Conservation (phyloP, 2,329 filamentous ascomycete genomes). For the Nemania bipapillata region DNA sequence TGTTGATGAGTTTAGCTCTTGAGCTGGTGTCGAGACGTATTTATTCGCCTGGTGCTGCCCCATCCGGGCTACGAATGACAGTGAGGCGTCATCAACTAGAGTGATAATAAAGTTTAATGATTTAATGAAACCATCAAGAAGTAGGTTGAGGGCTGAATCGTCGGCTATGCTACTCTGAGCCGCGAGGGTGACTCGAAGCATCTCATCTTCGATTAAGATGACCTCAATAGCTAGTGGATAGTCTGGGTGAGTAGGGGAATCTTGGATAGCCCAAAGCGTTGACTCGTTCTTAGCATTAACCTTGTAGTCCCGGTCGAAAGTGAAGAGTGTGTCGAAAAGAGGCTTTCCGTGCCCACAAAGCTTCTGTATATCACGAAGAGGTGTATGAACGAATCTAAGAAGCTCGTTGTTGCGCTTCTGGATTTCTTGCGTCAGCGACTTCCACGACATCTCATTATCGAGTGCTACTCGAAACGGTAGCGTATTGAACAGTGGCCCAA, state of each 20-base stretch:
- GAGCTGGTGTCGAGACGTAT: not conserved
- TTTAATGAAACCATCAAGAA: conserved; percentile 57
- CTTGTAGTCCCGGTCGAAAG: conserved; percentile 72
- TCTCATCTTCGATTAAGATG: conserved; percentile 61
- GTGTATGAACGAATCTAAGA: conserved; percentile 79
- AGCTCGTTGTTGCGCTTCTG: conserved; percentile 76
- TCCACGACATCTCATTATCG: conserved; percentile 63
- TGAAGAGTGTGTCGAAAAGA: conserved; percentile 84
- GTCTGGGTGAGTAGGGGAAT: conserved; percentile 65
- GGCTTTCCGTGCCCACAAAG: conserved; percentile 72
- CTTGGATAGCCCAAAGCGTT: conserved; percentile 65
- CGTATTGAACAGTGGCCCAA: conserved; percentile 92
- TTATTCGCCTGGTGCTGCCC: not conserved
- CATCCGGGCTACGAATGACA: not conserved
- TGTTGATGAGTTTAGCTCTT: not conserved
- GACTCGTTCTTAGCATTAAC: conserved; percentile 44
- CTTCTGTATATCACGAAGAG: conserved; percentile 82
- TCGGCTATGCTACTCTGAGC: conserved; percentile 60
- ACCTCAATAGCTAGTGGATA: conserved; percentile 84
- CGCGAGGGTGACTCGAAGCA: conserved; percentile 68
- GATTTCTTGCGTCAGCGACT: conserved; percentile 68
- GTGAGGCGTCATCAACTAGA: conserved; percentile 15
- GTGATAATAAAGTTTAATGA: conserved; percentile 46
- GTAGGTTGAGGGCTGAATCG: conserved; percentile 43
- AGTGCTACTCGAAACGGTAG: conserved; percentile 73